Conservation (phyloP, 768 basidiomycete species). For the Russula virescens region DNA sequence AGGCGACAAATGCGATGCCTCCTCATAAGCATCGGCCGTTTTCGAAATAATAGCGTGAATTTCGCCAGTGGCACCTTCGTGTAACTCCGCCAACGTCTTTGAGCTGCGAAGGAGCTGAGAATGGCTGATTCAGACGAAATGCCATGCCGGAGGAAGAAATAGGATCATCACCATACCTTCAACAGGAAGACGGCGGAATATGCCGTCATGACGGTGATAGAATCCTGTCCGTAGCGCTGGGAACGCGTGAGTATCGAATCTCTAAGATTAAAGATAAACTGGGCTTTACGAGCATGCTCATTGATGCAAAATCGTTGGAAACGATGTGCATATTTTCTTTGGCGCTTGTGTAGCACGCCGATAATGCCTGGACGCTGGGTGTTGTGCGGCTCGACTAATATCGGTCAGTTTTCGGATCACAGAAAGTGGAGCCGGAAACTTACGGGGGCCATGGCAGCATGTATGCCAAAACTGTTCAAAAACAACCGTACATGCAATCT, state of each 20-base stretch:
- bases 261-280: neutral
- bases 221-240: constrained; percentile 81
- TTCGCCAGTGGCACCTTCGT: constrained; percentile 55
- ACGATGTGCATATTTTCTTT: constrained; percentile 65
- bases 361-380: constrained; percentile 63
- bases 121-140: constrained; percentile 14
- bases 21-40: constrained; percentile 74
- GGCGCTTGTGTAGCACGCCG: constrained; percentile 70
- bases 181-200: constrained; percentile 79
- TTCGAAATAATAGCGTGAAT: constrained; percentile 60
- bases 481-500: constrained; percentile 74
- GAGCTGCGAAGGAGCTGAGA: constrained; percentile 63
- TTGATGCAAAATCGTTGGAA: constrained; percentile 63
- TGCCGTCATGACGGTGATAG: constrained; percentile 79
- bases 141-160: neutral
- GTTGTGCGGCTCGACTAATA: constrained; percentile 48
- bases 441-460: constrained; percentile 53
- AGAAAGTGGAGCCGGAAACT: constrained; percentile 26
- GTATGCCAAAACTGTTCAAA: constrained; percentile 79
- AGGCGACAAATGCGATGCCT: constrained; percentile 56
- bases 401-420: constrained; percentile 12
- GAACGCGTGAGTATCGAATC: constrained; percentile 17
- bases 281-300: constrained; percentile 65
- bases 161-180: constrained; percentile 43
- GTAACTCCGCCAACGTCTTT: constrained; percentile 49